Percentiles rank a stretch among this genome's conserved stretches.
phyloP scores from a whole-genome alignment of 2,329 filamentous ascomycete species.

The Colletotrichum sp. region DNA sequence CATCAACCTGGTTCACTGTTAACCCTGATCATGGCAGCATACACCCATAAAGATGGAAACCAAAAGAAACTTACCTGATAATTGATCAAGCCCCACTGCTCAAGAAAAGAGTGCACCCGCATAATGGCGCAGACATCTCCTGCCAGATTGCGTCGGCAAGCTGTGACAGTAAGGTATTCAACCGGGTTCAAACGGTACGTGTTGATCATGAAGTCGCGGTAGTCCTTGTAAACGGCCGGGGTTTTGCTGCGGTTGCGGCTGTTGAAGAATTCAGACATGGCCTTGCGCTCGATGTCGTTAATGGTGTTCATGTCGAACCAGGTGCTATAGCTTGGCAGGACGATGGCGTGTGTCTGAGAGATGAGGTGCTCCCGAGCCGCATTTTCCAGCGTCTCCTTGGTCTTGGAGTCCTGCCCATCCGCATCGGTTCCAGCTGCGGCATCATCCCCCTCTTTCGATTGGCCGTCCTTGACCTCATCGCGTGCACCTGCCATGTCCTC shows the following conservation, averaged over 20 bases:
- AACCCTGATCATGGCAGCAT: constrained; percentile 20
- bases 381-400: constrained; percentile 82
- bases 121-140: constrained; percentile 99
- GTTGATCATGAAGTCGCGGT: constrained; percentile 99
- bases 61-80: constrained; percentile 74
- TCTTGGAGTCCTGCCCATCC: constrained; percentile 64
- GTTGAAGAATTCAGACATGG: constrained; percentile 98
- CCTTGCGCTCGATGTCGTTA: constrained; percentile 91
- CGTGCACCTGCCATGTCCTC: constrained; percentile 80
- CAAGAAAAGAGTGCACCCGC: constrained; percentile 96
- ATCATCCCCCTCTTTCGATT: constrained; percentile 50
- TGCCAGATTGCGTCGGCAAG: constrained; percentile 91
- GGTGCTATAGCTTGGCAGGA: constrained; percentile 95
- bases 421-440: constrained; percentile 49
- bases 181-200: constrained; percentile 95
- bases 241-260: constrained; percentile 98
- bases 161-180: constrained; percentile 96
- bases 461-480: constrained; percentile 48
- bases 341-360: constrained; percentile 92
- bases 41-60: neutral
- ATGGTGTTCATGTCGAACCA: constrained; percentile 99
- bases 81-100: constrained; percentile 99
- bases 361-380: constrained; percentile 91
- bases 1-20: constrained; percentile 77
- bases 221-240: constrained; percentile 96